These are phyloP conservation scores for Malus orientalis DNA, from an alignment of 306 rosid genomes.

Conservation along the genomic window DNA sequence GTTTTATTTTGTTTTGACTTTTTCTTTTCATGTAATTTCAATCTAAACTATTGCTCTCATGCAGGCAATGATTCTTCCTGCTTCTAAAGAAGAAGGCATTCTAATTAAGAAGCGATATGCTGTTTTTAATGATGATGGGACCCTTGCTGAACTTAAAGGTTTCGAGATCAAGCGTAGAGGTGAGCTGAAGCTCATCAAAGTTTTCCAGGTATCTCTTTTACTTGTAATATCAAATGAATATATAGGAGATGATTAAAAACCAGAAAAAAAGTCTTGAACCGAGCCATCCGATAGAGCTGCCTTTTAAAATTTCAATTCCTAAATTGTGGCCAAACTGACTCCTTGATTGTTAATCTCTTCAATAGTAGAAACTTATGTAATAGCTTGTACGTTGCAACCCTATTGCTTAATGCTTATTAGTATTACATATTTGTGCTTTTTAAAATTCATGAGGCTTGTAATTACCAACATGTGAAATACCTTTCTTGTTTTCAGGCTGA, in stretches of 20 bases:
- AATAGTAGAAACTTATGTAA: background rate
- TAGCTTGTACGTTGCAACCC: background rate
- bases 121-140: conserved; percentile 94
- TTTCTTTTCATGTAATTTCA: conserved; percentile 2
- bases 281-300: background rate
- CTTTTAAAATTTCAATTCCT: background rate
- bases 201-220: conserved; percentile 75
- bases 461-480: background rate
- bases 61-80: conserved; percentile 98
- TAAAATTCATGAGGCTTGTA: background rate
- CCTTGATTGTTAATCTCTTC: background rate
- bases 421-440: background rate
- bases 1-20: conserved; percentile 1
- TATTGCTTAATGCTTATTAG: background rate
- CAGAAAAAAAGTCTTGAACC: background rate
- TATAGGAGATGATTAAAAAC: background rate
- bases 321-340: background rate
- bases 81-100: conserved; percentile 98
- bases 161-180: conserved; percentile 99
- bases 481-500: conserved; percentile 64
- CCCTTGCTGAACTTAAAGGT: conserved; percentile 97
- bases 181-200: conserved; percentile 96
- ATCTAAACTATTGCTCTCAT: conserved; percentile 4
- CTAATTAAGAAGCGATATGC: conserved; percentile 96
- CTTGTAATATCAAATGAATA: background rate